A percentile compares a stretch with the other conserved stretches of the same genome.
Evolutionary conservation across 2,329 filamentous ascomycete genomes (phyloP).

Genomic region (Bipolaris bicolor): DNA sequence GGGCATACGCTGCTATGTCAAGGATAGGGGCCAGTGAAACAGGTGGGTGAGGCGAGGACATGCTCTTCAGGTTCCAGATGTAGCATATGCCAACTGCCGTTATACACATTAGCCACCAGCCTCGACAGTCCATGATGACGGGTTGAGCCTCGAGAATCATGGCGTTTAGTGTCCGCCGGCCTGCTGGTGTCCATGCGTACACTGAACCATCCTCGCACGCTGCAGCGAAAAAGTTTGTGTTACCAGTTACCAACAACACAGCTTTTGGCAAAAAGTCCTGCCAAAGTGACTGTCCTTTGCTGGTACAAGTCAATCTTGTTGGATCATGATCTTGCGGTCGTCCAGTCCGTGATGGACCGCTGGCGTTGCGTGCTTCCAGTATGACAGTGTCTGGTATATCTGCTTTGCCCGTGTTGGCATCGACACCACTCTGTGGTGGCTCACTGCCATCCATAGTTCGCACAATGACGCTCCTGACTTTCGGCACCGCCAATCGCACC

Average conservation of each 20-base stretch:
- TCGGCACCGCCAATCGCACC: slow-evolving; percentile 84
- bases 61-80: slow-evolving; percentile 88
- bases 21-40: slow-evolving; percentile 87
- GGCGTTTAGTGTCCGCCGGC: slow-evolving; percentile 81
- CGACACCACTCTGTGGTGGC: slow-evolving; percentile 53
- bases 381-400: slow-evolving; percentile 70
- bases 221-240: slow-evolving; percentile 87
- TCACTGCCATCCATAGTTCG: slow-evolving; percentile 75
- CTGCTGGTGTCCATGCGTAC: slow-evolving; percentile 90
- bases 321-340: slow-evolving; percentile 74
- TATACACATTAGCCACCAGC: slow-evolving; percentile 87
- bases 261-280: slow-evolving; percentile 89
- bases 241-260: slow-evolving; percentile 89
- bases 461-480: slow-evolving; percentile 80
- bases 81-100: slow-evolving; percentile 87
- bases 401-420: slow-evolving; percentile 51
- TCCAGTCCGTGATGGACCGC: slow-evolving; percentile 64
- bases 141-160: slow-evolving; percentile 90
- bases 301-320: slow-evolving; percentile 79
- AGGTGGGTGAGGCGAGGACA: slow-evolving; percentile 85
- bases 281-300: slow-evolving; percentile 83
- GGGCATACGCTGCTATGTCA: slow-evolving; percentile 80
- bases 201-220: slow-evolving; percentile 92
- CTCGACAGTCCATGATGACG: slow-evolving; percentile 89
- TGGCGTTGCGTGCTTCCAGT: slow-evolving; percentile 87